A percentile compares a stretch with the other conserved stretches of the same genome.
Evolutionary conservation across 495 filamentous ascomycete genomes (phyloP).

Genomic region (Penicillium egyptiacum): DNA sequence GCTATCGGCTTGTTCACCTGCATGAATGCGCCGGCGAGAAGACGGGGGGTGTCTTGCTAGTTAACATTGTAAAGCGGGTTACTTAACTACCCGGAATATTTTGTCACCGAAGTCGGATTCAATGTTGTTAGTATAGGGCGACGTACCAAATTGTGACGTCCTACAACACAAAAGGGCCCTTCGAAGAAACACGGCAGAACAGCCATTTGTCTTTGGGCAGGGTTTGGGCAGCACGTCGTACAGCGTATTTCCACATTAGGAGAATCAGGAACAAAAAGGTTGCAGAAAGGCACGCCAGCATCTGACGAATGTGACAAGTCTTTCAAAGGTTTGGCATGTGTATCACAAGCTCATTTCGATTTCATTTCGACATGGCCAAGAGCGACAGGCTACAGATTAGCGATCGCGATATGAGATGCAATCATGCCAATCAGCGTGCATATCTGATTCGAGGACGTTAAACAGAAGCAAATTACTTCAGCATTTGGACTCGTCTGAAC

Average conservation of each 20-base stretch:
- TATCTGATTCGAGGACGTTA: neutral
- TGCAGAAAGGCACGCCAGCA: neutral
- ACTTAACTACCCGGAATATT: constrained; percentile 13
- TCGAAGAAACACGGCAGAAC: neutral
- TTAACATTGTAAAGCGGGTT: constrained; percentile 63
- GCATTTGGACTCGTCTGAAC: neutral
- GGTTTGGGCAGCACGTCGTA: constrained; percentile 8
- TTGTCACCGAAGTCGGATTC: neutral
- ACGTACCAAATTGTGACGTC: neutral
- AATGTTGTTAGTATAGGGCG: neutral
- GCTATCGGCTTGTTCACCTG: constrained; percentile 75
- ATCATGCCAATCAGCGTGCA: neutral
- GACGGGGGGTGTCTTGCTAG: constrained; percentile 64
- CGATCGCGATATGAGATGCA: constrained; percentile 4
- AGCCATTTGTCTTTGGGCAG: neutral
- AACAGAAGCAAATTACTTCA: neutral
- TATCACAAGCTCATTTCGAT: constrained; percentile 3
- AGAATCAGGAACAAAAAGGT: neutral
- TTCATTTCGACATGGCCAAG: neutral
- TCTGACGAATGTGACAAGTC: constrained; percentile 5
- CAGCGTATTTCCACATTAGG: neutral
- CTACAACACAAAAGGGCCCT: neutral
- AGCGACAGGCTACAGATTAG: neutral
- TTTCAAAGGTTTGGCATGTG: neutral
- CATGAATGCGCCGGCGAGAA: constrained; percentile 61